Conservation (phyloP, 148 eudicot genomes). For the Fagopyrum tataricum region DNA sequence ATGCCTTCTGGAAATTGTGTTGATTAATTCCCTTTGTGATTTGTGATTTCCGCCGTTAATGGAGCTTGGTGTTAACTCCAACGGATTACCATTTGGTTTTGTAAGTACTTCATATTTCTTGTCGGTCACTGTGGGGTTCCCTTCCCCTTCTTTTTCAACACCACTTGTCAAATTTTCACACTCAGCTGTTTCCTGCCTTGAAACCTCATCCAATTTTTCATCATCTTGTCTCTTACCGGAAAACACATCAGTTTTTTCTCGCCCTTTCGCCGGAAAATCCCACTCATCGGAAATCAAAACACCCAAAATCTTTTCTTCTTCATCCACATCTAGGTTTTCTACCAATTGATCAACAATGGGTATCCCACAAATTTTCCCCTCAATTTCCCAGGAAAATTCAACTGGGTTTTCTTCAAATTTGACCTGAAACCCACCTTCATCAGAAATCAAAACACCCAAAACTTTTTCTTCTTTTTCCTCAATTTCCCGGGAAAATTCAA, state of each 20-base stretch:
- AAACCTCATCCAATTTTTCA: background rate
- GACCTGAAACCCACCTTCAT: conserved; percentile 2
- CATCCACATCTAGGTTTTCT: background rate
- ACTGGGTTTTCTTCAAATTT: conserved; percentile 23
- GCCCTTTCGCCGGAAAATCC: background rate
- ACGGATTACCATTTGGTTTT: background rate
- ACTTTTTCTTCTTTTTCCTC: conserved; percentile 13
- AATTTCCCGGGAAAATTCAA: background rate
- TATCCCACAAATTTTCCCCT: conserved; percentile 2
- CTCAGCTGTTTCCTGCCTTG: background rate
- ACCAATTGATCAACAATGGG: background rate
- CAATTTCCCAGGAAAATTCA: conserved; percentile 21
- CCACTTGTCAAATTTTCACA: background rate
- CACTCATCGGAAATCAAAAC: conserved; percentile 10
- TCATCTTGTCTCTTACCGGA: background rate
- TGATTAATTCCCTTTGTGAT: background rate
- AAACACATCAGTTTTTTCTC: background rate
- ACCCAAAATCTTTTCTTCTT: conserved; percentile 1
- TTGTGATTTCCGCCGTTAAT: conserved; percentile 8
- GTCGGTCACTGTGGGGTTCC: background rate
- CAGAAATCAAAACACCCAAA: conserved; percentile 1
- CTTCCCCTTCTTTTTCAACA: background rate
- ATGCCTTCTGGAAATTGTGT: background rate
- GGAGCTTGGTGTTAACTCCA: conserved; percentile 7
- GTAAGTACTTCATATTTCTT: background rate